Conservation (phyloP, 805 yeast species). For the Henningerozyma blattae region DNA sequence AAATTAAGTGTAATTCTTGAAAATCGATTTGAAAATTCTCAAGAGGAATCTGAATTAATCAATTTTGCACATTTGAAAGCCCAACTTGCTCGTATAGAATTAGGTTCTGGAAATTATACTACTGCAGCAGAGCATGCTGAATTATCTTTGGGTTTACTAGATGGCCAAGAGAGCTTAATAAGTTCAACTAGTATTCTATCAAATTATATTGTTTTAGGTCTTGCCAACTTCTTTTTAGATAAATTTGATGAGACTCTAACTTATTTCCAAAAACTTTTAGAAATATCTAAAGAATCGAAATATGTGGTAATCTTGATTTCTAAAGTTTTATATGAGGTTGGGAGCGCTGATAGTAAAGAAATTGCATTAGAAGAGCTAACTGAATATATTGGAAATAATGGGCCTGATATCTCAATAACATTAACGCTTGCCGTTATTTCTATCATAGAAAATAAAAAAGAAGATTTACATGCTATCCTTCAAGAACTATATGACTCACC, state of each 20-base stretch:
- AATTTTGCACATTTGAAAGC: constrained; percentile 50
- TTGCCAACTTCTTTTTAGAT: constrained; percentile 51
- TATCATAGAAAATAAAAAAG: constrained; percentile 46
- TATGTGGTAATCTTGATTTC: constrained; percentile 63
- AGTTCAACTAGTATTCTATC: constrained; percentile 35
- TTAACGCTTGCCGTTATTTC: constrained; percentile 72
- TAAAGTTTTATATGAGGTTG: constrained; percentile 67
- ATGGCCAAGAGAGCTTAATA: constrained; percentile 27
- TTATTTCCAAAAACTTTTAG: constrained; percentile 55
- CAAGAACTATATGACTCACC: constrained; percentile 48
- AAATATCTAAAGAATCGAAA: constrained; percentile 42
- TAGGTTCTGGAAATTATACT: constrained; percentile 47
- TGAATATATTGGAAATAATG: constrained; percentile 47
- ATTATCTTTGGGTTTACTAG: constrained; percentile 37
- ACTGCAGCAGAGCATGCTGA: constrained; percentile 52
- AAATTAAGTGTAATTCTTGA: constrained; percentile 41
- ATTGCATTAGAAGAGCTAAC: constrained; percentile 81
- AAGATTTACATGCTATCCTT: constrained; percentile 47
- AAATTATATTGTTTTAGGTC: constrained; percentile 57
- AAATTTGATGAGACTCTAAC: constrained; percentile 56
- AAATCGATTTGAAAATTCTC: constrained; percentile 41
- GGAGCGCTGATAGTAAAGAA: constrained; percentile 63
- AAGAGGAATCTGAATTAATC: constrained; percentile 33
- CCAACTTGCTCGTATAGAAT: constrained; percentile 57
- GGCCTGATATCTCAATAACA: constrained; percentile 55